phyloP scores from a whole-genome alignment of 768 basidiomycete species.

The Boletus sp. region DNA sequence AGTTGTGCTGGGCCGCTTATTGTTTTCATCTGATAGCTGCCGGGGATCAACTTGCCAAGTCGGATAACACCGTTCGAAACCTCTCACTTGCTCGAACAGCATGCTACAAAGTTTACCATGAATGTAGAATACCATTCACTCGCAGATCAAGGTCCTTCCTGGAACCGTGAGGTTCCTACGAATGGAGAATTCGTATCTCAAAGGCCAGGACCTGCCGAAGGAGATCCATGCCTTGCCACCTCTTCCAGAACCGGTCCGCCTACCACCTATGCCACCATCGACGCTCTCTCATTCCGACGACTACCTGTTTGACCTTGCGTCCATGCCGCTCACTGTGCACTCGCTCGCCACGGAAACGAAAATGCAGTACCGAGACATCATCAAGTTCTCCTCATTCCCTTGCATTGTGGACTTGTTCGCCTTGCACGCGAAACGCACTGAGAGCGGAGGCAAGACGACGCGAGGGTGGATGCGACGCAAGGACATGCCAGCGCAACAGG shows the following conservation, averaged over 20 bases:
- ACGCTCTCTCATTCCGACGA: constrained; percentile 65
- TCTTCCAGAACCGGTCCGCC: constrained; percentile 48
- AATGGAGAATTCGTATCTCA: constrained; percentile 89
- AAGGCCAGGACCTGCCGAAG: constrained; percentile 84
- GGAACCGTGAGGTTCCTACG: constrained; percentile 89
- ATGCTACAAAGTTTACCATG: constrained; percentile 4
- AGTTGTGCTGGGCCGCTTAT: neutral
- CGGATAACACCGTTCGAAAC: constrained; percentile 77
- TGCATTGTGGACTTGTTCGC: constrained; percentile 81
- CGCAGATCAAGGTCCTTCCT: constrained; percentile 84
- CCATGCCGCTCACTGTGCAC: constrained; percentile 53
- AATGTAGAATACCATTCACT: constrained; percentile 10
- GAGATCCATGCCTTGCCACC: constrained; percentile 78
- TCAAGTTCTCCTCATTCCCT: constrained; percentile 78
- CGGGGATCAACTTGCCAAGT: constrained; percentile 50
- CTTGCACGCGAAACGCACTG: constrained; percentile 50
- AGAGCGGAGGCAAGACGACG: constrained; percentile 42
- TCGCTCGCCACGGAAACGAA: constrained; percentile 81
- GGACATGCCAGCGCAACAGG: constrained; percentile 77
- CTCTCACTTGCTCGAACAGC: constrained; percentile 82
- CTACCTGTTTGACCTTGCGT: constrained; percentile 48
- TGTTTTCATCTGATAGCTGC: too few species aligned
- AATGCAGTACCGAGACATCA: constrained; percentile 81
- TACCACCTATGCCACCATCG: constrained; percentile 67
- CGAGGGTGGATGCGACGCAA: constrained; percentile 79